phyloP scores from a whole-genome alignment of 2,329 filamentous ascomycete species.

The Chaetomiaceae sp. region DNA sequence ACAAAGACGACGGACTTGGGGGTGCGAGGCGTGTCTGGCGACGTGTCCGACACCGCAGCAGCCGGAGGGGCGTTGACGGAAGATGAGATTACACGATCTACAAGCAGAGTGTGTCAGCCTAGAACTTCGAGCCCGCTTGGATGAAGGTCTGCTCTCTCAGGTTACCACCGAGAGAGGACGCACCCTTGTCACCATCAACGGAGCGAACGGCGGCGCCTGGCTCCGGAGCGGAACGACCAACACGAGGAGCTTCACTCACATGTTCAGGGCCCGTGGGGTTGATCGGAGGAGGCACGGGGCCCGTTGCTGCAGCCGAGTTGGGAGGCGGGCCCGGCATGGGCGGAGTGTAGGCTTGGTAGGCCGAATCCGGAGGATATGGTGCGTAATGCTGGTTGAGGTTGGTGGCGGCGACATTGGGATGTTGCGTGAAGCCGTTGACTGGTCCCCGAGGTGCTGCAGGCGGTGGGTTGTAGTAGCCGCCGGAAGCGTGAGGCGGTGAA shows the following conservation, averaged over 20 bases:
- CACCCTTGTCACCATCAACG: slow-evolving; percentile 25
- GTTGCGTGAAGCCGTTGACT: slow-evolving; percentile 34
- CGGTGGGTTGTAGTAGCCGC: slow-evolving; percentile 41
- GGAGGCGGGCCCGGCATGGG: slow-evolving; percentile 35
- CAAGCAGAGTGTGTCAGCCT: not conserved
- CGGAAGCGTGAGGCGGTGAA: slow-evolving; percentile 48
- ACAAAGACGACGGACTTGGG: slow-evolving; percentile 44
- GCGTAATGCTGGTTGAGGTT: slow-evolving; percentile 30
- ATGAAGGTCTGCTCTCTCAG: slow-evolving; percentile 5
- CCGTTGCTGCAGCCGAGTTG: slow-evolving; percentile 22
- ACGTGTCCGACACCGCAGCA: slow-evolving; percentile 4
- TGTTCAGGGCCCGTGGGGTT: slow-evolving; percentile 28
- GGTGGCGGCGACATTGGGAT: slow-evolving; percentile 34
- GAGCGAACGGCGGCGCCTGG: slow-evolving; percentile 19
- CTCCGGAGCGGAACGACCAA: slow-evolving; percentile 23
- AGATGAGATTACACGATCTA: slow-evolving; percentile 25
- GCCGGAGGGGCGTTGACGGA: not conserved
- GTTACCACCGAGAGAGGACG: slow-evolving; percentile 23
- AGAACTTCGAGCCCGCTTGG: not conserved
- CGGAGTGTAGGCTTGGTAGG: slow-evolving; percentile 35
- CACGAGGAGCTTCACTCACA: slow-evolving; percentile 30
- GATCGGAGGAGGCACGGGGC: slow-evolving; percentile 6
- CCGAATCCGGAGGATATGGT: slow-evolving; percentile 32
- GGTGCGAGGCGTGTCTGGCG: slow-evolving; percentile 18
- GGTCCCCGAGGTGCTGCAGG: slow-evolving; percentile 8